Conservation (phyloP, 768 basidiomycete genomes). For the Harrya chromipes region DNA sequence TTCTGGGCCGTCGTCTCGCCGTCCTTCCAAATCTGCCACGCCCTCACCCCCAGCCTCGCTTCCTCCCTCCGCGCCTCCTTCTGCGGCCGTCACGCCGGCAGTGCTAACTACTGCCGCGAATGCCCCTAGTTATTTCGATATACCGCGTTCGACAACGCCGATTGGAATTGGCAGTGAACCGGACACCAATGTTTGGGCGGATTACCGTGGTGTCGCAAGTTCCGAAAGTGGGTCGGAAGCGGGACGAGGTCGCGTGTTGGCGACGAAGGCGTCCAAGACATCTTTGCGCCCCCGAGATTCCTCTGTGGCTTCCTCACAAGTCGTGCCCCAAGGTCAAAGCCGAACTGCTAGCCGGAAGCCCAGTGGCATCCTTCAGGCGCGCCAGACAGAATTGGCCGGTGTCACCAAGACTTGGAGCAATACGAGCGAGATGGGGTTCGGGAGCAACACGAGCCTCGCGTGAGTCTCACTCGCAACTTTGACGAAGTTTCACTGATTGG, state of each 20-base stretch:
- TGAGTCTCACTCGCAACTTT: conserved; percentile 10
- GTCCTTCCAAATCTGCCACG: conserved; percentile 16
- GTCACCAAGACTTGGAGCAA: conserved; percentile 33
- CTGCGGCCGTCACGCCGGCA: conserved; percentile 25
- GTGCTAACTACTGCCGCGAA: neutral
- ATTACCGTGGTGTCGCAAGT: conserved; percentile 9
- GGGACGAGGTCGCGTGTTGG: conserved; percentile 14
- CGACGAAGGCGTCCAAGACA: conserved; percentile 22
- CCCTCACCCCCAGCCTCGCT: conserved; percentile 18
- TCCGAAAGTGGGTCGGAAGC: conserved; percentile 23
- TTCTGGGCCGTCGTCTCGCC: conserved; percentile 12
- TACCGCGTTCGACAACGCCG: conserved; percentile 27
- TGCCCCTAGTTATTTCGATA: conserved; percentile 21
- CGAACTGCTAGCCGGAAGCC: conserved; percentile 25
- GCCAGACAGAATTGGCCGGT: conserved; percentile 30
- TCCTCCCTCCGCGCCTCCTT: conserved; percentile 18
- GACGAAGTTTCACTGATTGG: neutral
- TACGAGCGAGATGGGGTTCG: conserved; percentile 23
- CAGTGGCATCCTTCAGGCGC: conserved; percentile 21
- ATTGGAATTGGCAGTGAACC: conserved; percentile 18
- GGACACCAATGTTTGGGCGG: conserved; percentile 29
- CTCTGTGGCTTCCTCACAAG: conserved; percentile 27
- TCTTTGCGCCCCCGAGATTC: conserved; percentile 24
- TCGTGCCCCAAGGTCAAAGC: conserved; percentile 15
- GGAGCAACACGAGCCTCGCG: conserved; percentile 14